phyloP scores from a whole-genome alignment of 1,139 yeast genomes.

The Saccharomyces hybrid region DNA sequence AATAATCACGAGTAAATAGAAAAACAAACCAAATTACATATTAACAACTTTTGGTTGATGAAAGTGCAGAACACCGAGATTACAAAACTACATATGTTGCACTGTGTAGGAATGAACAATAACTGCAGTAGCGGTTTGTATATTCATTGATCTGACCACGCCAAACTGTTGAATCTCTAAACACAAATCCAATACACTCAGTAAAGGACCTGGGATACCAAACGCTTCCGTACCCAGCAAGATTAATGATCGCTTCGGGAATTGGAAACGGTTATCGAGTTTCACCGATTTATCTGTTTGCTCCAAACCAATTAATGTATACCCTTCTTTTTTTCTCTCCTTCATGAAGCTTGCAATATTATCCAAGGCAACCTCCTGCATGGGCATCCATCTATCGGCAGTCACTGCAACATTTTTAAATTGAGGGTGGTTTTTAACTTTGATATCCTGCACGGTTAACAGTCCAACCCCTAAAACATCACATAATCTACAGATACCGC shows the following conservation, averaged over 20 bases:
- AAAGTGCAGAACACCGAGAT: conserved; percentile 22
- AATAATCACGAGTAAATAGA: background rate
- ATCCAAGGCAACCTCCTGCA: conserved; percentile 63
- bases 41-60: conserved; percentile 11
- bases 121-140: conserved; percentile 93
- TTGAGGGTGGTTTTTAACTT: conserved; percentile 55
- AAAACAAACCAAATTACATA: background rate
- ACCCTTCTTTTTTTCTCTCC: conserved; percentile 66
- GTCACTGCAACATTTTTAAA: conserved; percentile 88
- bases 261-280: conserved; percentile 52
- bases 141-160: conserved; percentile 88
- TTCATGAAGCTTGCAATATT: conserved; percentile 51
- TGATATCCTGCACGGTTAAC: conserved; percentile 65
- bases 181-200: conserved; percentile 79
- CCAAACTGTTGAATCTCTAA: conserved; percentile 91
- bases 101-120: conserved; percentile 84
- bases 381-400: conserved; percentile 95
- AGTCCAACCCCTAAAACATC: conserved; percentile 88
- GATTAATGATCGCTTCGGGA: conserved; percentile 73
- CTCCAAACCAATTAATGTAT: conserved; percentile 81
- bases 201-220: conserved; percentile 82
- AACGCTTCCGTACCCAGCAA: conserved; percentile 81
- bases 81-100: conserved; percentile 43
- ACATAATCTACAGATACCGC: conserved; percentile 87
- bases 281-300: conserved; percentile 84